These are phyloP conservation scores for Aspergillus funiculosus DNA, from an alignment of 495 filamentous ascomycete genomes.

Conservation along the genomic window DNA sequence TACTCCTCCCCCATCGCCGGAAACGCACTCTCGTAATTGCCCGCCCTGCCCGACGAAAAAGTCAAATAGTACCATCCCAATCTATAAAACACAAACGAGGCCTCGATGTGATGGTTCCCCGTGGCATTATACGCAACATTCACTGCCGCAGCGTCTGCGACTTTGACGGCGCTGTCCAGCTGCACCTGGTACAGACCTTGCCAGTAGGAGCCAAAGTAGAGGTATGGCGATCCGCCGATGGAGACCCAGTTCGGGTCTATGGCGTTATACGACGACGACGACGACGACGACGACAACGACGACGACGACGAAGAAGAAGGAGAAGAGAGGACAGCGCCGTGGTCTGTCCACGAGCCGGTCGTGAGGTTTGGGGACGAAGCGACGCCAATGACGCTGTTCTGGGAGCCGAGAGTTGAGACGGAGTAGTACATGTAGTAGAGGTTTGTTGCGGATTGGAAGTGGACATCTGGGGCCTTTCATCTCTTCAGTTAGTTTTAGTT, in stretches of 20 bases:
- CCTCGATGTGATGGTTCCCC: constrained; percentile 54
- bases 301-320: constrained; percentile 40
- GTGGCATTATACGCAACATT: constrained; percentile 53
- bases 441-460: constrained; percentile 40
- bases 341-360: constrained; percentile 53
- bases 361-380: constrained; percentile 60
- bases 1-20: constrained; percentile 60
- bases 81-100: constrained; percentile 49
- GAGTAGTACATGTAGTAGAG: constrained; percentile 71
- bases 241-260: constrained; percentile 63
- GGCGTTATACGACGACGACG: constrained; percentile 54
- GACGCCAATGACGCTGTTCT: constrained; percentile 59
- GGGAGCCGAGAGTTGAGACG: constrained; percentile 58
- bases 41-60: constrained; percentile 59
- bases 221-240: constrained; percentile 40
- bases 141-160: constrained; percentile 27
- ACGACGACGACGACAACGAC: constrained; percentile 43
- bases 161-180: constrained; percentile 42
- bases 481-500: neutral
- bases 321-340: no score
- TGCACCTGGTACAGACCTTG: constrained; percentile 57
- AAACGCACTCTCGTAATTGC: constrained; percentile 40
- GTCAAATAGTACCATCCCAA: constrained; percentile 61
- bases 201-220: constrained; percentile 71
- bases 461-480: constrained; percentile 60